These are phyloP conservation scores for Beta corolliflora DNA, from an alignment of 179 eudicot species.

Conservation along the genomic window DNA sequence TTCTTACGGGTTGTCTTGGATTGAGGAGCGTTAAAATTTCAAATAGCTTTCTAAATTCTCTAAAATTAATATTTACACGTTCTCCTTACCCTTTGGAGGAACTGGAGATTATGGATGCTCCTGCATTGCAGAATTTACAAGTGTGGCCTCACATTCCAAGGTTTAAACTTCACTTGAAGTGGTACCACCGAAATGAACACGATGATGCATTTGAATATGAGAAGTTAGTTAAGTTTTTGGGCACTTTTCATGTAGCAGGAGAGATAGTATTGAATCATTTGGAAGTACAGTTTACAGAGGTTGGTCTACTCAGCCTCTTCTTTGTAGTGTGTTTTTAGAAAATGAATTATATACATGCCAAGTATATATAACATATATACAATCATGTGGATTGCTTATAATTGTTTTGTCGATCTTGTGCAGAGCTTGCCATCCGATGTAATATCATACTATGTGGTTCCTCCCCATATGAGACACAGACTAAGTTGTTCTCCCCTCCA, in stretches of 20 bases:
- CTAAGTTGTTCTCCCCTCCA: neutral
- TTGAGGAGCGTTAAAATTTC: neutral
- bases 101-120: neutral
- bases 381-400: neutral
- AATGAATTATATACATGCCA: too few species aligned
- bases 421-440: neutral
- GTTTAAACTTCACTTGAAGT: neutral
- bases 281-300: too few species aligned
- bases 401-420: neutral
- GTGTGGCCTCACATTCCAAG: neutral
- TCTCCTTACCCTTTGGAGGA: neutral
- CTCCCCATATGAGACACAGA: neutral
- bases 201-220: neutral
- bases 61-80: too few species aligned
- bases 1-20: neutral
- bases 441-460: neutral
- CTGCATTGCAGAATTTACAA: neutral
- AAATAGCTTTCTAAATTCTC: neutral
- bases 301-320: too few species aligned
- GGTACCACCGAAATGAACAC: neutral
- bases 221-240: neutral
- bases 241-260: neutral
- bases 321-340: too few species aligned
- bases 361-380: too few species aligned
- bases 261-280: too few species aligned